Conservation (phyloP, 768 basidiomycete genomes). For the Collybia sordida region DNA sequence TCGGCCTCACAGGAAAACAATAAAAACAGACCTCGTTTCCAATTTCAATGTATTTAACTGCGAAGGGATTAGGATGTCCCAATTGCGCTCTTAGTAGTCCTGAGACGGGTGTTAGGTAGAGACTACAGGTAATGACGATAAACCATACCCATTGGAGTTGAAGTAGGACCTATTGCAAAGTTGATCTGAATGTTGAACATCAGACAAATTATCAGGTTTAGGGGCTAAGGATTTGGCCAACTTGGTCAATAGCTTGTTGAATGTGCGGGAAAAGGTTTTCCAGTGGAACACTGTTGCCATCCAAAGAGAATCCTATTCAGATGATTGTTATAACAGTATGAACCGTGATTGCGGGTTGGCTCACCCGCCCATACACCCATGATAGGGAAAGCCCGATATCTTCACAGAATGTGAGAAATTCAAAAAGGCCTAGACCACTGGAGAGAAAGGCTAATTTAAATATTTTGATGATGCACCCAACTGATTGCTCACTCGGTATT, state of each 20-base stretch:
- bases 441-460: not conserved
- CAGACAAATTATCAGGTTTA: not conserved
- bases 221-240: slow-evolving; percentile 15
- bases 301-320: slow-evolving; percentile 44
- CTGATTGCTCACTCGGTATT: slow-evolving; percentile 59
- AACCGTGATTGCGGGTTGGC: not conserved
- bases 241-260: slow-evolving; percentile 52
- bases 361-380: slow-evolving; percentile 57
- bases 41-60: slow-evolving; percentile 45
- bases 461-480: not conserved
- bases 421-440: slow-evolving; percentile 22
- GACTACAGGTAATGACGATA: slow-evolving; percentile 14
- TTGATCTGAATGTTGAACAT: slow-evolving; percentile 34
- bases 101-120: no score
- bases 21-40: slow-evolving; percentile 46
- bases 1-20: no score
- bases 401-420: slow-evolving; percentile 45
- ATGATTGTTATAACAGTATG: no score
- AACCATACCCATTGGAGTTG: not conserved
- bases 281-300: slow-evolving; percentile 39
- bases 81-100: slow-evolving; percentile 40
- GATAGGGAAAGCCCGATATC: slow-evolving; percentile 53
- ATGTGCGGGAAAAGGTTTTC: slow-evolving; percentile 45
- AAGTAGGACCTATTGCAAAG: slow-evolving; percentile 48
- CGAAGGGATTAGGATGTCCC: slow-evolving; percentile 53